A percentile compares a stretch with the other conserved stretches of the same genome.
Evolutionary conservation across 352 stramenopile species (phyloP).

Genomic region (Peronospora belbahrii): DNA sequence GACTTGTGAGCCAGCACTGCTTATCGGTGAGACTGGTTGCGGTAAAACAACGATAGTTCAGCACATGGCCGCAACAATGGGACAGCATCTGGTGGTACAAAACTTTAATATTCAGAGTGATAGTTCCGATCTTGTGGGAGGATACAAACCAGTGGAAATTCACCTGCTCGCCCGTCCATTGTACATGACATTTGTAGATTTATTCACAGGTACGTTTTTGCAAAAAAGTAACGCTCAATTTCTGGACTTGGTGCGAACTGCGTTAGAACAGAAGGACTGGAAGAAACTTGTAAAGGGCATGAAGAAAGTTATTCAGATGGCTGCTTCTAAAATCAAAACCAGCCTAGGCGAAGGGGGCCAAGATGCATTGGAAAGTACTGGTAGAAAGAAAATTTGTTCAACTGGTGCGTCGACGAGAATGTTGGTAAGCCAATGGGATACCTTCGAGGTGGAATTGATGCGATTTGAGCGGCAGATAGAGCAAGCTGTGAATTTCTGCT

Average conservation of each 20-base stretch:
- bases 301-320: slow-evolving; percentile 81
- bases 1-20: slow-evolving; percentile 93
- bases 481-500: slow-evolving; percentile 92
- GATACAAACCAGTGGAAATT: slow-evolving; percentile 98
- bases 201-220: slow-evolving; percentile 96
- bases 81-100: slow-evolving; percentile 94
- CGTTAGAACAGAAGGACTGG: slow-evolving; percentile 94
- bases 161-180: slow-evolving; percentile 88
- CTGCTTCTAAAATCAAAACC: slow-evolving; percentile 42
- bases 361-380: slow-evolving; percentile 4
- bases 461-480: slow-evolving; percentile 94
- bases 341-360: slow-evolving; percentile 6
- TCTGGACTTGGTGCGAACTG: slow-evolving; percentile 87
- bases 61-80: slow-evolving; percentile 90
- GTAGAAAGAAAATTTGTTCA: slow-evolving; percentile 33
- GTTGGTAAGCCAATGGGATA: slow-evolving; percentile 52
- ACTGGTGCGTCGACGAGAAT: slow-evolving; percentile 42
- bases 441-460: slow-evolving; percentile 67
- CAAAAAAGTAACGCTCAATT: slow-evolving; percentile 95
- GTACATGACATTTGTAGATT: slow-evolving; percentile 94
- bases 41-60: slow-evolving; percentile 98
- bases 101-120: slow-evolving; percentile 99
- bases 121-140: slow-evolving; percentile 96
- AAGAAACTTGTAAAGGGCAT: slow-evolving; percentile 96
- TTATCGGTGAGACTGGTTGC: slow-evolving; percentile 98